Evolutionary conservation across 805 yeast genomes (phyloP), one percentile per base, ranked within the genome.

Genomic region (Candida sphagnicola): DNA sequence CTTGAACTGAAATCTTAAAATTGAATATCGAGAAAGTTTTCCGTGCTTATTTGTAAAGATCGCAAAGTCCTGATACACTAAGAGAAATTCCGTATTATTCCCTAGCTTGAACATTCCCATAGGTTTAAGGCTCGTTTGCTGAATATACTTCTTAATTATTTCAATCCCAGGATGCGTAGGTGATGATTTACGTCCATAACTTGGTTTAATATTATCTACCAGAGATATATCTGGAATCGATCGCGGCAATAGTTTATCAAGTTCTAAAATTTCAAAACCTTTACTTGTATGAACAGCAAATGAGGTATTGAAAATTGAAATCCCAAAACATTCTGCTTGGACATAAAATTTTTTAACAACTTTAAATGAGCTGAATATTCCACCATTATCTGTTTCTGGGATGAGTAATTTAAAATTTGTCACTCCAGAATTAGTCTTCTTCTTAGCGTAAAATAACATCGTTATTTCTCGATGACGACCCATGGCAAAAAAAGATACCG

Each of bases 1-100:
- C 42, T 57, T 59, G 51, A 65, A 66, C 15, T 62, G 66, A 47
- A 75, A 77, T 41, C 62, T 57, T 2, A 79, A 56, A 28, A 67
- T 53, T 5, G 70, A 56, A 25, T 58, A 61, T 15, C 77, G 57
- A 6, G 76, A 70, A 28, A 80, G 62, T 44, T 71, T 70, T 3
- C 85, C 85, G 29, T 70, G 65, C 34, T 74, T 72, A 53, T 82
- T 79, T 41, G 81, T 72, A 41, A 80, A 80, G 2, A 86, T 64
- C 3, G 86, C 88, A 49, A 82, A 80, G 38, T 79, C 80, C 40
- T 75, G 84, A 62, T 85, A 87, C 26, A 85, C 82, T 33, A 85
- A 56, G 11, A 85, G 58, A 38, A 80, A 75, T 37, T 76, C 76
- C 11, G 67, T 61, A 37, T 74, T 66, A 34, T 77, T 75, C 6